Base-by-base conservation (phyloP, 768 basidiomycete genomes). In the Paxillus involutus region DNA sequence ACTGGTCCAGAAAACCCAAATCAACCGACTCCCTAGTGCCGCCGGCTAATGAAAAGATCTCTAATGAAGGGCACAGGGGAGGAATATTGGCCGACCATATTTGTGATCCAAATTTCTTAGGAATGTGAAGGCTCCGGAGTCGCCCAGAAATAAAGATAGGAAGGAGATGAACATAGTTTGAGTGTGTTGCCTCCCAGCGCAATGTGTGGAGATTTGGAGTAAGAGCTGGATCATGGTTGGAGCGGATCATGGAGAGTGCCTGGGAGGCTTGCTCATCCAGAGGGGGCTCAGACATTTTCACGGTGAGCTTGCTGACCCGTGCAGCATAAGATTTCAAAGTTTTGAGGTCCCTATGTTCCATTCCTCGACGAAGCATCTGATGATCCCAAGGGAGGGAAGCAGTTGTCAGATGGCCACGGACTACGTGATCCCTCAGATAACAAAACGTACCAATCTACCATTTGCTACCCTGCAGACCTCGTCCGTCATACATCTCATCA, bases 281-380 rank as follows among this genome's bases (percentile, higher is more conserved):
- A 6, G 4, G 7, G 16, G 29, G 14, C 7, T 33, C 30, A 19
- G 11, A 6, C 30, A 10, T 6, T 8, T 24, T 17, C 4, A 47
- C 46, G 14, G 36, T 47, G 32, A 47, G 36, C 19, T 17, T 29
- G 17, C 32, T 47, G 46, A 47, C 32, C n/a, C 46, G 46, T 7
- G 8, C 32, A 24, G 46, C 46, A 14, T 47, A 47, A 9, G 19
- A 16, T 33, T 33, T 19, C 10, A 36, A 21, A 4, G 32, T 36
- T 19, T 19, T 29, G 7, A 19, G 17, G 19, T 47, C 32, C 16
- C n/a, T 19, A 13, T 6, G 10, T 19, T 47, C 29, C 46, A 47
- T n/a, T 32, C 10, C n/a, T n/a, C 46, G 30, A 19, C 36, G 32
- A 36, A 47, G 21, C 4, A 16, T 35, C 46, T 47, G 21, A 32